Evolutionary conservation across 2,329 filamentous ascomycete genomes (phyloP), one percentile per base, ranked within the genome.

Genomic region (Macrophomina tecta): DNA sequence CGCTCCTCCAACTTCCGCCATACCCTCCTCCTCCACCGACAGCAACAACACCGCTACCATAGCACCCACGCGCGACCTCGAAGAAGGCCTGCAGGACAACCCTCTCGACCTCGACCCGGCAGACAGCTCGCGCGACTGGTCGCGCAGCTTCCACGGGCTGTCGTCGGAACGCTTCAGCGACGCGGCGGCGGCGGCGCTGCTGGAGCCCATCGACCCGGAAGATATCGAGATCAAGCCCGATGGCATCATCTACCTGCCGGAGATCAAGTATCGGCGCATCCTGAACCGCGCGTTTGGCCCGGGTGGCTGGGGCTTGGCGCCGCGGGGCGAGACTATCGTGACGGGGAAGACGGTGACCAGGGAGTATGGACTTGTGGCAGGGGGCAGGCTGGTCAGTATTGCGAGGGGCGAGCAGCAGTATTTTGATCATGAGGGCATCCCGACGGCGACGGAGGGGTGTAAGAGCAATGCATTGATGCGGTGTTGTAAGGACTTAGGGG

Each of bases 201-300:
- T 91, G 69, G 83, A 86, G 66, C 88, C 89, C 1, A 77, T 97
- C 12, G 82, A 88, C 64, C 81, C 86, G 0, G 85, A 89, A 56
- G 94, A 98, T 79, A 89, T 99, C 65, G 95, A 99, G 83, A 91
- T 99, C 76, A 99, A 99, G 83, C 94, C 95, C 38, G 95, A 99
- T 81, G 95, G 95, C 40, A 94, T 99, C 72, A 84, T 98, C 68
- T 99, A 98, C 78, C 84, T 99, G 67, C 95, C 95, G 12, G 95
- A 99, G 84, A 98, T 99, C 84, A 97, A 98, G 82, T 99, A 99
- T 82, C 85, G 95, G 52, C 85, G 94, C 69, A 94, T 97, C 70
- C 80, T 99, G 73, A 97, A 98, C 78, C 83, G 85, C 73, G 93
- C 93, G 0, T 99, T 99, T 81, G 94, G 95, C 0, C 95, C 95